Evolutionary conservation across 306 rosid genomes (phyloP), one percentile per base, ranked within the genome.

Genomic region (Argentina anserina): DNA sequence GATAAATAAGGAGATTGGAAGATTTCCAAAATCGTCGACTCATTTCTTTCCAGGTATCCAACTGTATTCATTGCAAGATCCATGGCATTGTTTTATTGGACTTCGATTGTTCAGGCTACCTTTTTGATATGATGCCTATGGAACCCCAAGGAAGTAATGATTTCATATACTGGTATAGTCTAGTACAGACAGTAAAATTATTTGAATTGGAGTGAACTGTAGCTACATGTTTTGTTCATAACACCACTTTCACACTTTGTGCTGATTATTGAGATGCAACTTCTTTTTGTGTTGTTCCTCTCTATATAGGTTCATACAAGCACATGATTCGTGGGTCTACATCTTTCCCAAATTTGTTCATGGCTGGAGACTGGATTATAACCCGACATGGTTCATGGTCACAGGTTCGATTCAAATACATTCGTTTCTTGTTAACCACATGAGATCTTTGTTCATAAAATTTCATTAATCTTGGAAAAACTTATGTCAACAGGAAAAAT

Each of bases 291-390:
- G 33, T 5, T 67, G 8, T 18, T 60, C 12, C 33, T 25, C 53
- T 29, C 41, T 3, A 18, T 46, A 41, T 72, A 87, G 89, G 91
- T 67, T 87, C 91, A 33, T 87, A 81, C 58, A 80, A 82, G 78
- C 41, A 73, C 89, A 76, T 77, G 86, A 73, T 78, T 68, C 83
- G 86, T 0, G 78, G 87, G 2, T 68, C 87, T 67, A 87, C 91
- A 18, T 78, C 89, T 36, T 78, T 84, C 53, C 81, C 83, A 5
- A 87, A 87, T 67, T 39, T 84, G 49, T 82, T 87, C 86, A 82
- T 85, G 87, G 89, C 89, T 0, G 91, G 91, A 78, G 91, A 87
- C 55, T 87, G 91, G 91, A 85, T 87, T 33, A 65, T 78, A 28
- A 87, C 80, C 76, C 78, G 89, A 31, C 91, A 87, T 15, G 91